Evolutionary conservation across 208 protist species (phyloP), one percentile per base, ranked within the genome.

Genomic region (Leishmania martiniquensis): DNA sequence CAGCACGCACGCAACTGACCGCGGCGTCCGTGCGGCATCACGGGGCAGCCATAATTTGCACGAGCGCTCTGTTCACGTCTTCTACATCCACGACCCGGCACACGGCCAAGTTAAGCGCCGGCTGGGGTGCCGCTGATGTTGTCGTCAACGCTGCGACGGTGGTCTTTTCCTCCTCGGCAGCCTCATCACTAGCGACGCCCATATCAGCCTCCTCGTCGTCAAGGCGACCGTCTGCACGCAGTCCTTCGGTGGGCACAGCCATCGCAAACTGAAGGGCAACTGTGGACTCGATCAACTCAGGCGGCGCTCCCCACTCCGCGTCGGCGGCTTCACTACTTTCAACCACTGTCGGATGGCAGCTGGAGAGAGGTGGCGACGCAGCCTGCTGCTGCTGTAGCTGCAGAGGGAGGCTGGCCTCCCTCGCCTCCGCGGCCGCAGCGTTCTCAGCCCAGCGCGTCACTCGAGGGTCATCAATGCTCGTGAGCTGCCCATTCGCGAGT

Each of bases 401-500:
- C 39, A 49, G 57, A 17, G 13, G 60, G 13, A 13, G 25, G 32
- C 57, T 44, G 7, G 6, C 39, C 59, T 54, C 44, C 42, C 10
- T 29, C 4, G 39, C 71, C 6, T 68, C 67, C 2, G 42, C 37
- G 17, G 68, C 73, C 42, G 55, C 34, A 3, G 72, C 73, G 1
- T 72, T 72, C 20, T 57, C 72, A n/a, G 37, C 66, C 79, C 79
- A 83, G 5, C 79, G 72, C n/a, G 45, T 22, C 17, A 83, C 49
- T 34, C 79, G 72, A 4, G 73, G 73, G 49, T 83, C 79, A 25
- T 78, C 47, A 15, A 83, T 52, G 22, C 73, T 51, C 25, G 47
- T 39, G 25, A 83, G 90, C 74, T 96, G 89, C 20, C 90, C 89
- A 4, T 88, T 52, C 17, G 89, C 89, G 67, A 95, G 93, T 37